These are phyloP conservation scores for Vitellaria paradoxa DNA, from an alignment of 179 eudicot genomes.

Conservation along the genomic window DNA sequence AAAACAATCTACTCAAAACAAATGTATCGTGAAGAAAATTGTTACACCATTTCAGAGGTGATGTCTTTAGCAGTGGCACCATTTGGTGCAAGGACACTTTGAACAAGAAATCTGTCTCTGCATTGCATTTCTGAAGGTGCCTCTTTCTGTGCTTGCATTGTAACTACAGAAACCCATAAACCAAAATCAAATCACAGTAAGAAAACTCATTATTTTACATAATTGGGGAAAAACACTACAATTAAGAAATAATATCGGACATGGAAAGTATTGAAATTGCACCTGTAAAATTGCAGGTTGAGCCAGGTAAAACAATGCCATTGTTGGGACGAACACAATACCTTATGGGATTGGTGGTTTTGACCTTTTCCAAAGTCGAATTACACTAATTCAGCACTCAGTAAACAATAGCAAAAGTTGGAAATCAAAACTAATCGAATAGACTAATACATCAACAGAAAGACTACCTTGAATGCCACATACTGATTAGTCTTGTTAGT, in stretches of 20 bases:
- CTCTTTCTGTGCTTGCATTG: slow-evolving; percentile 93
- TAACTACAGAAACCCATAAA: slow-evolving; percentile 45
- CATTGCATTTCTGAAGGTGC: slow-evolving; percentile 82
- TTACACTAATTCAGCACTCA: slow-evolving; percentile 4
- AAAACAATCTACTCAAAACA: background rate
- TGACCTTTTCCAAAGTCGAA: slow-evolving; percentile 45
- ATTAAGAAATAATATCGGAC: background rate
- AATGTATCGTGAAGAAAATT: background rate
- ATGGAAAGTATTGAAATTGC: background rate
- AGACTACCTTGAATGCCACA: slow-evolving; percentile 72
- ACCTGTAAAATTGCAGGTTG: slow-evolving; percentile 76
- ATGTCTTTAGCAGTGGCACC: slow-evolving; percentile 60
- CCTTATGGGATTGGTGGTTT: slow-evolving; percentile 92
- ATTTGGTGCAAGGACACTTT: slow-evolving; percentile 65
- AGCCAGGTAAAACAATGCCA: slow-evolving; percentile 67
- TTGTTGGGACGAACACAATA: slow-evolving; percentile 91
- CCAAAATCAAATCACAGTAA: slow-evolving; percentile 12
- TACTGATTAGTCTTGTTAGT: slow-evolving; percentile 60
- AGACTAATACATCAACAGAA: background rate
- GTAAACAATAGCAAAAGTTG: slow-evolving; percentile 12
- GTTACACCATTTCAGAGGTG: slow-evolving; percentile 58
- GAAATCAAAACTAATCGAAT: background rate
- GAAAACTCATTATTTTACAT: background rate
- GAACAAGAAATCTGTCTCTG: slow-evolving; percentile 88
- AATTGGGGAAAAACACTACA: background rate